phyloP scores from a whole-genome alignment of 371 early-diverging fungal species.

The Vairimorpha ceranae region DNA sequence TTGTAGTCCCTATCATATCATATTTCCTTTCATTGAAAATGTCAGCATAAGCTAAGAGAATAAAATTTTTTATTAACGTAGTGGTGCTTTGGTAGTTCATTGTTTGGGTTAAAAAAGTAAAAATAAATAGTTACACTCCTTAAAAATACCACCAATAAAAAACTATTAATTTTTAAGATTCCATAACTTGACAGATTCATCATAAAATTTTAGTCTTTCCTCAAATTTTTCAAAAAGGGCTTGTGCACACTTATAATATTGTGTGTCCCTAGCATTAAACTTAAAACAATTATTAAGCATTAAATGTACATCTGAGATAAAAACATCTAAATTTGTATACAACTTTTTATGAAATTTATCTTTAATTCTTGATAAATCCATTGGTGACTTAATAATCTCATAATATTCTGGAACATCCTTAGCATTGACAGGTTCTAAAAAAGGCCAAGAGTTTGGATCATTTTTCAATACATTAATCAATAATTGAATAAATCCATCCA shows the following conservation, averaged over 20 bases:
- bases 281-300: slow-evolving; percentile 75
- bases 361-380: slow-evolving; percentile 77
- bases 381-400: slow-evolving; percentile 85
- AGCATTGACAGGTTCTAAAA: slow-evolving; percentile 81
- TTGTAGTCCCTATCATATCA: slow-evolving; percentile 28
- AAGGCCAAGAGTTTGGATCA: slow-evolving; percentile 85
- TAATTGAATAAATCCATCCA: slow-evolving; percentile 68
- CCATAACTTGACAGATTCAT: slow-evolving; percentile 23
- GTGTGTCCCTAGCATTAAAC: slow-evolving; percentile 73
- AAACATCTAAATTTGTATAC: slow-evolving; percentile 69
- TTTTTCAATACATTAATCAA: slow-evolving; percentile 71
- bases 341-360: slow-evolving; percentile 69
- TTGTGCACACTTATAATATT: slow-evolving; percentile 71
- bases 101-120: background rate
- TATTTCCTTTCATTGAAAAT: slow-evolving; percentile 30
- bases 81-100: background rate
- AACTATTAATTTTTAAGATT: background rate
- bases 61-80: slow-evolving; percentile 16
- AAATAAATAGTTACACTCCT: background rate
- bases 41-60: slow-evolving; percentile 32
- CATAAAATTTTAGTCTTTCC: slow-evolving; percentile 27
- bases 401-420: slow-evolving; percentile 82
- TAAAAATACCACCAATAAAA: background rate
- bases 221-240: slow-evolving; percentile 45
- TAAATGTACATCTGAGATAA: slow-evolving; percentile 69